Conservation (phyloP, 768 basidiomycete genomes). For the Serendipita sp. region DNA sequence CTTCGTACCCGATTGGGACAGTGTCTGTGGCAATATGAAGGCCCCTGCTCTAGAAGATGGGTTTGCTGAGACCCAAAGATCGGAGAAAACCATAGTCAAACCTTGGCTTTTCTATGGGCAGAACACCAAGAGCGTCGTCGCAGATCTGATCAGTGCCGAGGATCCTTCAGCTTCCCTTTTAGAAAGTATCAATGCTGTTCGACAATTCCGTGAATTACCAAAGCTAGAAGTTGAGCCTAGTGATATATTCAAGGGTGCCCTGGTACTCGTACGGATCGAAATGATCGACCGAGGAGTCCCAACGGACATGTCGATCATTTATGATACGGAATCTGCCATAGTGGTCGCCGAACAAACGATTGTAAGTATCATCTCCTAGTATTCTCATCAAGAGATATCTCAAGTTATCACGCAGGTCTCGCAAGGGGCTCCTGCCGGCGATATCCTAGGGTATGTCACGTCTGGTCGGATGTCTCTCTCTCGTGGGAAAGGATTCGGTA, state of each 20-base stretch:
- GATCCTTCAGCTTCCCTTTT: conserved; percentile 32
- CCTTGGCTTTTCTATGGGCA: conserved; percentile 63
- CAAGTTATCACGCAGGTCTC: not conserved
- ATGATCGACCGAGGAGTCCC: conserved; percentile 57
- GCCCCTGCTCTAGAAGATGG: not conserved
- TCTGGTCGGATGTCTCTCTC: conserved; percentile 72
- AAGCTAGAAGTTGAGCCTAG: conserved; percentile 26
- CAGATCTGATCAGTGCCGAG: conserved; percentile 24
- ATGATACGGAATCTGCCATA: conserved; percentile 36
- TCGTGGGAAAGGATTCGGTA: conserved; percentile 58
- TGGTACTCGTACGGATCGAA: conserved; percentile 50
- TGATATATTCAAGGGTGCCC: conserved; percentile 39
- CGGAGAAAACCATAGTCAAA: conserved; percentile 13
- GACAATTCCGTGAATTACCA: conserved; percentile 36
- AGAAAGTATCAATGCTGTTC: conserved; percentile 41
- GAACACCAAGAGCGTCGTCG: conserved; percentile 31
- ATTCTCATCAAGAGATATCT: too few species aligned
- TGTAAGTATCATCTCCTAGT: too few species aligned
- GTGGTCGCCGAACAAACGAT: conserved; percentile 24
- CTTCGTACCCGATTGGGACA: conserved; percentile 64
- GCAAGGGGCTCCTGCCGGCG: conserved; percentile 16
- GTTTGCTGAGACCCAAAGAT: conserved; percentile 45
- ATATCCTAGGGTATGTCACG: conserved; percentile 68
- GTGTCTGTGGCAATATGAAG: conserved; percentile 38
- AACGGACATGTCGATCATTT: conserved; percentile 59